Conservation (phyloP, 768 basidiomycete species). For the Pleurotus djamor region DNA sequence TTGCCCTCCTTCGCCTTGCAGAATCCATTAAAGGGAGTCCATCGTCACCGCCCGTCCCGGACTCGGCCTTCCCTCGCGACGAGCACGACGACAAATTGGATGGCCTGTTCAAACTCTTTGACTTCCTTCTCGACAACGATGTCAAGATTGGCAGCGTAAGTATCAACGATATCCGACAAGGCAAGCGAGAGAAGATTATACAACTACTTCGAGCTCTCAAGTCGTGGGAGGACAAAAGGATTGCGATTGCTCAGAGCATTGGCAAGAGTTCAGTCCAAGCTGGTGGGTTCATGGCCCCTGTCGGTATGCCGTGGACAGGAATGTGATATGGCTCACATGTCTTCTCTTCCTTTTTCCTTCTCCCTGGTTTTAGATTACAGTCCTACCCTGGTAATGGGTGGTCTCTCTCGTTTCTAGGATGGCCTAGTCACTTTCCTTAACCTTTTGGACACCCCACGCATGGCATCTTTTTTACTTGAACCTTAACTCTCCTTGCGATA, state of each 20-base stretch:
- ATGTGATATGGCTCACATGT: background rate
- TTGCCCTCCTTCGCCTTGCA: slow-evolving; percentile 81
- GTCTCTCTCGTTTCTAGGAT: slow-evolving; percentile 3
- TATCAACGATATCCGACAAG: slow-evolving; percentile 89
- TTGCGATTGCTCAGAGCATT: slow-evolving; percentile 50
- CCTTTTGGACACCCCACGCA: too few species aligned
- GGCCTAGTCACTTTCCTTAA: too few species aligned
- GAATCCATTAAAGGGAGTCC: slow-evolving; percentile 74
- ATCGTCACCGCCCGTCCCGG: slow-evolving; percentile 69
- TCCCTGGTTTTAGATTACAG: background rate
- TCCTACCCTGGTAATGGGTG: background rate
- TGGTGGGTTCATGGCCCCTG: slow-evolving; percentile 31
- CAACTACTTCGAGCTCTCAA: slow-evolving; percentile 78
- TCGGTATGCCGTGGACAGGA: slow-evolving; percentile 9
- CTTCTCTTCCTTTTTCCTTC: background rate
- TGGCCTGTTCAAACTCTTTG: slow-evolving; percentile 86
- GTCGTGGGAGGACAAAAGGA: slow-evolving; percentile 78
- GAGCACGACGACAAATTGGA: slow-evolving; percentile 78
- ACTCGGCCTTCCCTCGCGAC: slow-evolving; percentile 72
- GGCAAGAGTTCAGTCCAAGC: slow-evolving; percentile 36
- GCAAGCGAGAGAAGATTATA: slow-evolving; percentile 77
- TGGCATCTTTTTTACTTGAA: too few species aligned
- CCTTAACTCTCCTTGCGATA: too few species aligned
- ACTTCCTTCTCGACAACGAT: slow-evolving; percentile 90
- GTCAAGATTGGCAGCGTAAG: slow-evolving; percentile 90